Evolutionary conservation across 768 basidiomycete species (phyloP).

Genomic region (Rhodocollybia butyracea): DNA sequence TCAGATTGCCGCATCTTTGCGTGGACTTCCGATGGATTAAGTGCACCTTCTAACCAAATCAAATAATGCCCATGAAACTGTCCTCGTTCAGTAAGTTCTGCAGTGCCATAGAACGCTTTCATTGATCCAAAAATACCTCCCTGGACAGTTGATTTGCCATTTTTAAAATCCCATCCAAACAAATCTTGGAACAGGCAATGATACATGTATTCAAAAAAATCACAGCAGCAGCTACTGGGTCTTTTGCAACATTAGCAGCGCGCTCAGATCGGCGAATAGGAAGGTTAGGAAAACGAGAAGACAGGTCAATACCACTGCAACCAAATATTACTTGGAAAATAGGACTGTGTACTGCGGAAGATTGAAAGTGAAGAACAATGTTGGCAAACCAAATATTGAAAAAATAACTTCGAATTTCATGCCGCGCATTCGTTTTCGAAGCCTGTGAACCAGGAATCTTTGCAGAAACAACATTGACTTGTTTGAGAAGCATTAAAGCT

Average conservation of each 20-base stretch:
- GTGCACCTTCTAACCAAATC: conserved; percentile 18
- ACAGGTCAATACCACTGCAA: conserved; percentile 6
- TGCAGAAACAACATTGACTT: conserved; percentile 28
- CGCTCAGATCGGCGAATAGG: conserved; percentile 8
- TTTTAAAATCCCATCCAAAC: conserved; percentile 24
- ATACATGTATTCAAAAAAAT: conserved; percentile 28
- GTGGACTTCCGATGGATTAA: conserved; percentile 31
- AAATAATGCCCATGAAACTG: conserved; percentile 22
- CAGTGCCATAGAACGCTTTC: neutral
- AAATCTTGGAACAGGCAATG: conserved; percentile 20
- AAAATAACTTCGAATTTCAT: conserved; percentile 24
- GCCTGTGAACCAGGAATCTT: conserved; percentile 27
- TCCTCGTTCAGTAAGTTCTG: conserved; percentile 19
- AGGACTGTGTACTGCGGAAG: conserved; percentile 6
- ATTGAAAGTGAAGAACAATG: conserved; percentile 25
- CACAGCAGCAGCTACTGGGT: conserved; percentile 31
- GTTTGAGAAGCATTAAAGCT: conserved; percentile 18
- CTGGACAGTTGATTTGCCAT: neutral
- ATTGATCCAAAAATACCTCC: conserved; percentile 8
- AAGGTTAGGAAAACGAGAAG: conserved; percentile 17
- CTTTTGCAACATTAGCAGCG: conserved; percentile 21
- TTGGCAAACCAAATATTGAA: conserved; percentile 26
- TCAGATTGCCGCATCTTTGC: conserved; percentile 10
- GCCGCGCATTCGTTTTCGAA: conserved; percentile 19
- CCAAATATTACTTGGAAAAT: conserved; percentile 28